Conservation (phyloP, 2,329 filamentous ascomycete species). For the Drechslerella coelobrocha region DNA sequence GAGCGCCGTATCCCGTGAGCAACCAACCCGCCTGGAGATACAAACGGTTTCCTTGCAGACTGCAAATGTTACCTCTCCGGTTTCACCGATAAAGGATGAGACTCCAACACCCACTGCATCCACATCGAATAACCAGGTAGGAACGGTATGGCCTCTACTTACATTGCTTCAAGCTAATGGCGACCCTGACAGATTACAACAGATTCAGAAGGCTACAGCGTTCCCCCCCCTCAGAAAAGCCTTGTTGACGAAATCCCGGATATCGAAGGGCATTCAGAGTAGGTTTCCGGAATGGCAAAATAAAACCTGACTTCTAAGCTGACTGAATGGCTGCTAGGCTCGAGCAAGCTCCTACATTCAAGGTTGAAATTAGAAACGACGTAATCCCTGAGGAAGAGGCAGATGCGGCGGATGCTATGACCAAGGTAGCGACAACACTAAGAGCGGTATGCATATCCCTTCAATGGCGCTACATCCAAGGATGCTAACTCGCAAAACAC, state of each 20-base stretch:
- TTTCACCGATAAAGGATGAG: constrained; percentile 30
- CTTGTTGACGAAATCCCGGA: constrained; percentile 58
- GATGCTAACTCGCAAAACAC: constrained; percentile 7
- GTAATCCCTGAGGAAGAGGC: constrained; percentile 80
- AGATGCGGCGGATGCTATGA: constrained; percentile 74
- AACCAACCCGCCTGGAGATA: constrained; percentile 32
- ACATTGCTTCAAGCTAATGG: background rate
- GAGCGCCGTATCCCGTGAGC: constrained; percentile 15
- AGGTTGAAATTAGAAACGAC: constrained; percentile 78
- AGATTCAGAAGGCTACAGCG: constrained; percentile 77
- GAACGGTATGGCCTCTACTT: background rate
- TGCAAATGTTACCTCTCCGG: constrained; percentile 14
- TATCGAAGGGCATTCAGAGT: constrained; percentile 51
- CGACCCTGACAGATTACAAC: constrained; percentile 60
- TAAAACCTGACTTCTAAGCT: constrained; percentile 30
- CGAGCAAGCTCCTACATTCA: constrained; percentile 67
- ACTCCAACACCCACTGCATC: constrained; percentile 29
- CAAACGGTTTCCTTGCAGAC: constrained; percentile 18
- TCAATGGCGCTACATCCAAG: background rate
- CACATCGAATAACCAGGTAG: constrained; percentile 31
- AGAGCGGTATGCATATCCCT: constrained; percentile 62
- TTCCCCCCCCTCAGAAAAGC: constrained; percentile 70
- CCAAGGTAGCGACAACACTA: constrained; percentile 76
- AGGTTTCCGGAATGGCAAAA: constrained; percentile 1
- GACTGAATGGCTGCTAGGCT: constrained; percentile 52